Conservation (phyloP, 2,329 filamentous ascomycete genomes). For the Microsporum audouinii region DNA sequence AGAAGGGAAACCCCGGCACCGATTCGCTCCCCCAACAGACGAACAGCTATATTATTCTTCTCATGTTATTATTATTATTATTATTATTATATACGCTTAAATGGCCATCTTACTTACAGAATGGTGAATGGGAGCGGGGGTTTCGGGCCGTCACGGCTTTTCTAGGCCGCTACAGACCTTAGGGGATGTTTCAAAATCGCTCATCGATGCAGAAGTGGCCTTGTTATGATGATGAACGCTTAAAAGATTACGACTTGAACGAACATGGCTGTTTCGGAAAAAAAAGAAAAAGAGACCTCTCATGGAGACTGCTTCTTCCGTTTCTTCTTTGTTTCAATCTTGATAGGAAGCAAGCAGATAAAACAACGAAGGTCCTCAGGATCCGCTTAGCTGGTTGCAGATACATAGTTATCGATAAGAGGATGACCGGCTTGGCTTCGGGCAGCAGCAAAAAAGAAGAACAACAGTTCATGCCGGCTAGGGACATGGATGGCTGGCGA, state of each 20-base stretch:
- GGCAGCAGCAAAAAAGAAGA: neutral
- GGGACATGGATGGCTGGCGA: neutral
- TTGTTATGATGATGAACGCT: neutral
- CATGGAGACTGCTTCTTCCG: neutral
- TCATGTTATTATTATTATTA: neutral
- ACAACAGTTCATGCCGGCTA: constrained; percentile 1
- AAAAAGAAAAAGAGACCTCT: too few relatives aligned
- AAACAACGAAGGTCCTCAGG: neutral
- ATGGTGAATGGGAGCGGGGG: neutral
- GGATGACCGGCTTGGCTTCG: neutral
- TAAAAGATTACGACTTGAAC: neutral
- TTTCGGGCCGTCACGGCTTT: neutral
- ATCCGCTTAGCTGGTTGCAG: neutral
- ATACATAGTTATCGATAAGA: neutral
- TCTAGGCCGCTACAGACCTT: neutral
- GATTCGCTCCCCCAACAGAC: too few relatives aligned
- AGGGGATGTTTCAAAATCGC: neutral
- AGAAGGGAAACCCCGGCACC: too few relatives aligned
- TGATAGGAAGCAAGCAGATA: neutral
- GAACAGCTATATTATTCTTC: too few relatives aligned
- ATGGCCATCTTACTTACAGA: neutral
- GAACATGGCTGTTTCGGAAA: too few relatives aligned
- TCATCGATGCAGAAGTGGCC: neutral
- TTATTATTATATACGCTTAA: neutral
- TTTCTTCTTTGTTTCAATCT: neutral